These are phyloP conservation scores for Lotmaria passim DNA, from an alignment of 208 protist genomes.

Conservation along the genomic window DNA sequence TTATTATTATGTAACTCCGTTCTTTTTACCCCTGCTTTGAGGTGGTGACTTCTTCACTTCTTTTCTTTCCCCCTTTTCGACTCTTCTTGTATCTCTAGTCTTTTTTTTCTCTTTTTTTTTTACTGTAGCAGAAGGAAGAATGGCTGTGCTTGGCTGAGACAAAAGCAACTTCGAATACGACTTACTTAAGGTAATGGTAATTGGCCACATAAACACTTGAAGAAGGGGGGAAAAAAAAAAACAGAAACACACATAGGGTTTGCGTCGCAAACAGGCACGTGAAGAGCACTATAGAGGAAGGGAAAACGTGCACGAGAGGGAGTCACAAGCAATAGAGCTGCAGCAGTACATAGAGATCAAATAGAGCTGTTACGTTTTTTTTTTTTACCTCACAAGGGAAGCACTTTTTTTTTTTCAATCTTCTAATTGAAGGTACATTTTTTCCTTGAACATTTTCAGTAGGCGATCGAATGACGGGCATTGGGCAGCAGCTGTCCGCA, in stretches of 20 bases:
- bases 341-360: neutral
- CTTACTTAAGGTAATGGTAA: no score
- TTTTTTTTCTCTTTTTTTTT: constrained; percentile 17
- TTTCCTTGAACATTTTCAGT: neutral
- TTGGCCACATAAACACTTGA: no score
- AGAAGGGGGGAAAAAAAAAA: no score
- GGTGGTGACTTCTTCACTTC: constrained; percentile 7
- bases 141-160: no score
- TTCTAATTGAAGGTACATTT: no score
- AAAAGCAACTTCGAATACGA: no score
- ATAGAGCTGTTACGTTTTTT: constrained; percentile 3
- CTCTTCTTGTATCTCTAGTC: neutral
- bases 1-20: no score
- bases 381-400: neutral
- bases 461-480: neutral
- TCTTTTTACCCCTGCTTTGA: no score
- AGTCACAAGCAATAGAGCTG: neutral
- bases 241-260: no score
- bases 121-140: no score
- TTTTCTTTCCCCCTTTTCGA: constrained; percentile 19
- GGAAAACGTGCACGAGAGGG: neutral
- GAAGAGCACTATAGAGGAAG: neutral
- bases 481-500: neutral
- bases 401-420: neutral
- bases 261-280: no score